Evolutionary conservation across 805 yeast species (phyloP), one percentile per base, ranked within the genome.

Genomic region (Komagataella phaffii): DNA sequence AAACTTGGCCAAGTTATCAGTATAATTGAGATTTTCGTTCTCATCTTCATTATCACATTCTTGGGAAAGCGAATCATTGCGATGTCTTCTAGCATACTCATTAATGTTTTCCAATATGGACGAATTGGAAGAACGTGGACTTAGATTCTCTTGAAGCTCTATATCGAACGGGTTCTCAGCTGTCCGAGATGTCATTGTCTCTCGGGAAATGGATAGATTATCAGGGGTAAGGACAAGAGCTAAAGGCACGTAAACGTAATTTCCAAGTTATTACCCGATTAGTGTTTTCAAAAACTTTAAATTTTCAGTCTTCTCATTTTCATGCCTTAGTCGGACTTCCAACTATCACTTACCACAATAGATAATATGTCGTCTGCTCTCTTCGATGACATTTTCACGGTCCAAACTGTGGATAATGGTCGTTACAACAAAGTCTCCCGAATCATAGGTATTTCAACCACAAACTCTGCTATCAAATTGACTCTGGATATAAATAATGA

Each of bases 341-440:
- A 45, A 40, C 40, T 43, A 24, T 18, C 18, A 14, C 5, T 8
- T 36, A 48, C 7, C 14, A 48, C 17, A 24, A 43, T 19, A 19
- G 12, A 47, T 19, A 21, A 52, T 54, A 79, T 81, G 88, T 77
- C 85, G 44, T 65, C 85, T 62, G 84, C 91, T 44, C 77, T 93
- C 57, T 93, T 93, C 66, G 97, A 93, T 68, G 98, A 91, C 69
- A 82, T 90, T 63, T 93, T 91, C 72, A 80, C 80, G 56, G 82
- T 93, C 60, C 82, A 85, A 55, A 81, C 90, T 46, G 83, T 87
- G 49, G 98, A 91, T 64, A 69, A 83, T 40, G 96, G 88, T 49
- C 81, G 96, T 64, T 91, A 91, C 73, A 95, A 88, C 75, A 88
- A 85, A 63, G 96, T 91, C 17, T 74, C 88, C 19, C 86, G 99